A percentile compares a stretch with the other conserved stretches of the same genome.
Evolutionary conservation across 257 asterid genomes (phyloP).

Genomic region (Thymus quinquecostatus): DNA sequence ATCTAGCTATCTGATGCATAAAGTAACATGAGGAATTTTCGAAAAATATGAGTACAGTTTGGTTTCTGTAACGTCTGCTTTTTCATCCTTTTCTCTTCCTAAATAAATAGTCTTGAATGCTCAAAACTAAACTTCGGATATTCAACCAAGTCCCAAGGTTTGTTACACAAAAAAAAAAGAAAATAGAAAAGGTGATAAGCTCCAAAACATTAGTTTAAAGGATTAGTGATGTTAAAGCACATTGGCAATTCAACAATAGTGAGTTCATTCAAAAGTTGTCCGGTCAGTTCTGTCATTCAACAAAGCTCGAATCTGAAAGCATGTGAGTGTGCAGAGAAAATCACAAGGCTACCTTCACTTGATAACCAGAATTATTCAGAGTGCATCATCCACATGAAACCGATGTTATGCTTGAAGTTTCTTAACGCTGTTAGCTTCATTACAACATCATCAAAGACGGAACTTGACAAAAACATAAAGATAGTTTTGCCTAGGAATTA

Average conservation of each 20-base stretch:
- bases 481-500: too few species aligned
- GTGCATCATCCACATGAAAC: background rate
- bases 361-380: too few species aligned
- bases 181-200: background rate
- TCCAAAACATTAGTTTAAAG: background rate
- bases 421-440: too few species aligned
- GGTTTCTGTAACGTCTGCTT: background rate
- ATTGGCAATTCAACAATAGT: background rate
- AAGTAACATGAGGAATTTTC: background rate
- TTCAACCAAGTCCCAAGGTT: background rate
- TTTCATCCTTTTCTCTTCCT: background rate
- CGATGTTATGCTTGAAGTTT: background rate
- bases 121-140: conserved; percentile 4
- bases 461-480: background rate
- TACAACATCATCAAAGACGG: background rate
- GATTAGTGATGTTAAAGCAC: background rate
- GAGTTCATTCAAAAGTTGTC: background rate
- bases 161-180: background rate
- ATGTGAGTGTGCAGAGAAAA: too few species aligned
- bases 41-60: background rate
- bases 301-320: background rate
- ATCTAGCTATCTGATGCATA: conserved; percentile 15
- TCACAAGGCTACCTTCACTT: too few species aligned
- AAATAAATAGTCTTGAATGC: background rate
- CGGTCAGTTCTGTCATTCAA: background rate